These are phyloP conservation scores for Hanseniaspora nectarophila DNA, from an alignment of 805 yeast species.

Conservation along the genomic window DNA sequence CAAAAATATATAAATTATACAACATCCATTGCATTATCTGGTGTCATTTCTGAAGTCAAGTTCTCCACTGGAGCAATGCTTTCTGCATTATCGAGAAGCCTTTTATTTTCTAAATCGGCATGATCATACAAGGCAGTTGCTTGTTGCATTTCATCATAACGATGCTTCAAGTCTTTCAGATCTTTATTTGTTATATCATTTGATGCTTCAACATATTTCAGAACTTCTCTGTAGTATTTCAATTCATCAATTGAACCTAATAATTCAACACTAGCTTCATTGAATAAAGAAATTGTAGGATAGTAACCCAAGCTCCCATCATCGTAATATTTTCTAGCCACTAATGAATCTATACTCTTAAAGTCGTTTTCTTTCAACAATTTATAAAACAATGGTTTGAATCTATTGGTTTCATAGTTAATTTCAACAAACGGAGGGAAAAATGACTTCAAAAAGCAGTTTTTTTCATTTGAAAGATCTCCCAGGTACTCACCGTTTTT, in stretches of 20 bases:
- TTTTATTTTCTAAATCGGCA: slow-evolving; percentile 45
- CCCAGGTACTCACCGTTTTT: slow-evolving; percentile 67
- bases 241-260: slow-evolving; percentile 55
- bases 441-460: slow-evolving; percentile 69
- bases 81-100: slow-evolving; percentile 42
- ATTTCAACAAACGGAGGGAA: slow-evolving; percentile 39
- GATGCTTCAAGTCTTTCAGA: slow-evolving; percentile 38
- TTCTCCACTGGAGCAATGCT: background rate
- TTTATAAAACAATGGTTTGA: slow-evolving; percentile 21
- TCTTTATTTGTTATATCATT: slow-evolving; percentile 21
- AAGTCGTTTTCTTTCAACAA: background rate
- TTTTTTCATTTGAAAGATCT: slow-evolving; percentile 50
- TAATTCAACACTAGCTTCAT: slow-evolving; percentile 62
- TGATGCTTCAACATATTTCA: slow-evolving; percentile 19
- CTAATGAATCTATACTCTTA: slow-evolving; percentile 16
- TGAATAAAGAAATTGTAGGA: slow-evolving; percentile 76
- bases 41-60: background rate
- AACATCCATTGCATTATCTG: background rate
- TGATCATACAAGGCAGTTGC: slow-evolving; percentile 78
- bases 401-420: slow-evolving; percentile 27
- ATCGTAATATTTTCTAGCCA: slow-evolving; percentile 39
- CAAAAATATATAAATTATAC: background rate
- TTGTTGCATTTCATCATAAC: slow-evolving; percentile 58
- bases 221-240: slow-evolving; percentile 24
- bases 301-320: slow-evolving; percentile 84